Conservation (phyloP, 106 monocot genomes). For the Narthecium ossifragum region DNA sequence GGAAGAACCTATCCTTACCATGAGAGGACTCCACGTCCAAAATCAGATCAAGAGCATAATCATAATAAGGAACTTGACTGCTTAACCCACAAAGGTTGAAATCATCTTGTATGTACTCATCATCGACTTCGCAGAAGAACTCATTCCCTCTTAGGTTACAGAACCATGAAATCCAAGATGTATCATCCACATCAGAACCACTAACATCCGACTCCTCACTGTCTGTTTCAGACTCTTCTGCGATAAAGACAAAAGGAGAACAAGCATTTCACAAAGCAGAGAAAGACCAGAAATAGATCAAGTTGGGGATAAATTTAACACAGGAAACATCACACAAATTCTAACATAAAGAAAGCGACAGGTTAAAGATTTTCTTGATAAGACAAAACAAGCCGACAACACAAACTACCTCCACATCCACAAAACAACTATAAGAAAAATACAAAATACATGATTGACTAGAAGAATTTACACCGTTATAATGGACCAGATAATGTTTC, state of each 20-base stretch:
- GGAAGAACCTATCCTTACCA: conserved; percentile 15
- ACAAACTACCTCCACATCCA: too few species aligned
- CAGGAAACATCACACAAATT: too few species aligned
- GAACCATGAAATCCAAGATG: conserved; percentile 60
- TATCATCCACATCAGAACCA: conserved; percentile 53
- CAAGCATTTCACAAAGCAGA: neutral
- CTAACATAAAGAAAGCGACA: too few species aligned
- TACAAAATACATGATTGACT: too few species aligned
- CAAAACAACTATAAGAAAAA: too few species aligned
- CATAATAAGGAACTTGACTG: conserved; percentile 49
- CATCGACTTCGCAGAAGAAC: conserved; percentile 51
- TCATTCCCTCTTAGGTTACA: conserved; percentile 50
- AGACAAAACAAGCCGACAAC: too few species aligned
- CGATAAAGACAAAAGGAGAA: neutral
- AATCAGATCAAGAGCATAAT: conserved; percentile 51
- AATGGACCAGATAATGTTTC: too few species aligned
- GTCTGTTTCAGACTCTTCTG: conserved; percentile 52
- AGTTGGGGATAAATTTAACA: too few species aligned
- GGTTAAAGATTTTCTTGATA: too few species aligned
- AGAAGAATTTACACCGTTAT: too few species aligned
- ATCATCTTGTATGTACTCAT: conserved; percentile 52
- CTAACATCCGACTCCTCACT: conserved; percentile 46
- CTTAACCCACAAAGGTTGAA: conserved; percentile 51
- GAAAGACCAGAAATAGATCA: too few species aligned
- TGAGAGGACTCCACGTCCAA: conserved; percentile 48